Percentiles rank a stretch among this genome's conserved stretches.
phyloP scores from a whole-genome alignment of 495 filamentous ascomycete species.

The Talaromyces adpressus region DNA sequence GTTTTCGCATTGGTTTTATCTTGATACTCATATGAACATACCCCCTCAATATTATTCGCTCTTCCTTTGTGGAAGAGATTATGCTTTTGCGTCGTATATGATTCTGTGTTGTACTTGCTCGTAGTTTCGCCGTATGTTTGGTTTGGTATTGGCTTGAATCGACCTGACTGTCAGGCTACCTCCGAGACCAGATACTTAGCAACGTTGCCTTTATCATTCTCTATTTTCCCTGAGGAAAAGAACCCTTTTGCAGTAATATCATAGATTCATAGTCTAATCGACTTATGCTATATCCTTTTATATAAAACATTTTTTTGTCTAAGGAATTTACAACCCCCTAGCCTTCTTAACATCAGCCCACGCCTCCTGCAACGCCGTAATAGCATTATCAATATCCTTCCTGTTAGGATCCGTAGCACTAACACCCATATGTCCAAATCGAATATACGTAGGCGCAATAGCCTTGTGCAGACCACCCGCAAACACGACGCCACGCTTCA shows the following conservation, averaged over 20 bases:
- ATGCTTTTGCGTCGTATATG: neutral
- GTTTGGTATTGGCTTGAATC: too few relatives aligned
- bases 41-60: neutral
- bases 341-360: constrained; percentile 59
- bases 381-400: constrained; percentile 72
- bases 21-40: constrained; percentile 1
- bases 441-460: constrained; percentile 63
- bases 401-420: constrained; percentile 55
- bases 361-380: constrained; percentile 66
- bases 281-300: neutral
- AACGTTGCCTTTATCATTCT: too few relatives aligned
- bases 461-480: constrained; percentile 92
- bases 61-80: neutral
- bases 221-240: too few relatives aligned
- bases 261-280: neutral
- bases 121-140: neutral
- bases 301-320: neutral
- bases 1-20: neutral
- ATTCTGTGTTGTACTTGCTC: neutral
- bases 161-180: too few relatives aligned
- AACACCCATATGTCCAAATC: constrained; percentile 94
- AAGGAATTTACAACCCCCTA: constrained; percentile 32
- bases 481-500: constrained; percentile 89
- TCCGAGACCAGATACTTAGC: too few relatives aligned
- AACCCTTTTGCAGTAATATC: too few relatives aligned